Evolutionary conservation across 2,329 filamentous ascomycete species (phyloP).

Genomic region (Pseudofabraea citricarpa): DNA sequence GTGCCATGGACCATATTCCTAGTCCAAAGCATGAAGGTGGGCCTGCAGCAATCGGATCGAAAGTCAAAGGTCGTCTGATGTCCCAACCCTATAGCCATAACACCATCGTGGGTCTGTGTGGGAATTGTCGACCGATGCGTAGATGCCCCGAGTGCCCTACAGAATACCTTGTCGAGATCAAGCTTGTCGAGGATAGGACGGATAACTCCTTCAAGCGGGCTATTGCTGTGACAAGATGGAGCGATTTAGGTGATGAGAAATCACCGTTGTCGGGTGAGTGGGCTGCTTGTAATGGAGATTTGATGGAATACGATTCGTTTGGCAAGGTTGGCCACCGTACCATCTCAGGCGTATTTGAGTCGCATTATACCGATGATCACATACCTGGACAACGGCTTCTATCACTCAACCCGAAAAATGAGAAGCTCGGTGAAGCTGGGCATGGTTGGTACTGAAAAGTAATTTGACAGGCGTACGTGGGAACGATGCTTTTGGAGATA

Average conservation of each 20-base stretch:
- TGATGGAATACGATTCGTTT: constrained; percentile 47
- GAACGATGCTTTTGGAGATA: no score
- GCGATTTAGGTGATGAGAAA: constrained; percentile 52
- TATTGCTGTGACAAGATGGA: constrained; percentile 57
- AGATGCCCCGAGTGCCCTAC: constrained; percentile 58
- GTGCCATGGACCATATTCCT: constrained; percentile 53
- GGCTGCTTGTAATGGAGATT: constrained; percentile 46
- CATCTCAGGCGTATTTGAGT: constrained; percentile 55
- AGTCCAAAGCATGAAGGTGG: constrained; percentile 22
- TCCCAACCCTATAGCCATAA: constrained; percentile 25
- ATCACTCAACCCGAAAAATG: constrained; percentile 51
- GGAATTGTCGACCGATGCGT: constrained; percentile 51
- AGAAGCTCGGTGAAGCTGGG: constrained; percentile 48
- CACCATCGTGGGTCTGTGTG: constrained; percentile 46
- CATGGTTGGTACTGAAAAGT: constrained; percentile 56
- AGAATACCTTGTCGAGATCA: constrained; percentile 57
- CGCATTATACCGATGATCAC: constrained; percentile 44
- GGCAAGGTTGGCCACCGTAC: constrained; percentile 45
- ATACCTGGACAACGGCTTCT: constrained; percentile 54
- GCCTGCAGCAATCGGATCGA: constrained; percentile 29
- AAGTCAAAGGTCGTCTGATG: constrained; percentile 22
- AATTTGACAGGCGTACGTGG: no score
- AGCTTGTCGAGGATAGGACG: constrained; percentile 49
- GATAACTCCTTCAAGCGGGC: constrained; percentile 52
- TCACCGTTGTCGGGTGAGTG: constrained; percentile 47